These are phyloP conservation scores for Wickerhamiella sergipiensis DNA, from an alignment of 805 yeast genomes.

Conservation along the genomic window DNA sequence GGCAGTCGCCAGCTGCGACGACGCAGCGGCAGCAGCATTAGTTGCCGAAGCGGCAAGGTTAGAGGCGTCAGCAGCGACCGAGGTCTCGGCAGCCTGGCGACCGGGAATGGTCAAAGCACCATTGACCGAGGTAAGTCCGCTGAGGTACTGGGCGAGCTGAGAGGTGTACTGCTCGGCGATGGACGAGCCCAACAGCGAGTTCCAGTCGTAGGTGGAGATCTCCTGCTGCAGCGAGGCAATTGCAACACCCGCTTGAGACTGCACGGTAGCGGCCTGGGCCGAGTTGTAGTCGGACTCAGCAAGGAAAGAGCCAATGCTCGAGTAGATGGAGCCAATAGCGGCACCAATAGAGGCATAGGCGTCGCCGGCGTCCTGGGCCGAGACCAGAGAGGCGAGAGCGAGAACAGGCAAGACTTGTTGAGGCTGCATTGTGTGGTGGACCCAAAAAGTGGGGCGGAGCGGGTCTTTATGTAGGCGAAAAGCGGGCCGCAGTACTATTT, in stretches of 20 bases:
- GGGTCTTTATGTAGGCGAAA: background rate
- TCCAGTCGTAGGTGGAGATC: conserved; percentile 10
- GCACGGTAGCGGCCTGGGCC: conserved; percentile 6
- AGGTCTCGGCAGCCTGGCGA: background rate
- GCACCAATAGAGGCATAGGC: conserved; percentile 36
- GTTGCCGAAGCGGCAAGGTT: background rate
- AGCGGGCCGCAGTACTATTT: background rate
- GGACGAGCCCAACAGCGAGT: conserved; percentile 10
- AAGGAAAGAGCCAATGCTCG: conserved; percentile 57
- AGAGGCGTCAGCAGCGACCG: background rate
- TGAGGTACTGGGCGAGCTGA: conserved; percentile 10
- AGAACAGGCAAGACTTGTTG: background rate
- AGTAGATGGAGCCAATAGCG: conserved; percentile 59
- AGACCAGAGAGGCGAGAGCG: background rate
- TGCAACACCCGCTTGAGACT: conserved; percentile 8
- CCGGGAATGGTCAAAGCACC: background rate
- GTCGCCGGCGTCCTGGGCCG: background rate
- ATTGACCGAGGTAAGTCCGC: background rate
- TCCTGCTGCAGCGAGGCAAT: conserved; percentile 8
- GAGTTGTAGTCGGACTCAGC: conserved; percentile 5
- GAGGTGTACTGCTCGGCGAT: conserved; percentile 11
- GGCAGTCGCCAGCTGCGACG: background rate
- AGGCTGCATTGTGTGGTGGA: background rate
- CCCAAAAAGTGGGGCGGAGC: background rate
- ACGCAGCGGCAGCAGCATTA: background rate